These are phyloP conservation scores for Cladobotryum mycophilum DNA, from an alignment of 2,329 filamentous ascomycete species.

Conservation along the genomic window DNA sequence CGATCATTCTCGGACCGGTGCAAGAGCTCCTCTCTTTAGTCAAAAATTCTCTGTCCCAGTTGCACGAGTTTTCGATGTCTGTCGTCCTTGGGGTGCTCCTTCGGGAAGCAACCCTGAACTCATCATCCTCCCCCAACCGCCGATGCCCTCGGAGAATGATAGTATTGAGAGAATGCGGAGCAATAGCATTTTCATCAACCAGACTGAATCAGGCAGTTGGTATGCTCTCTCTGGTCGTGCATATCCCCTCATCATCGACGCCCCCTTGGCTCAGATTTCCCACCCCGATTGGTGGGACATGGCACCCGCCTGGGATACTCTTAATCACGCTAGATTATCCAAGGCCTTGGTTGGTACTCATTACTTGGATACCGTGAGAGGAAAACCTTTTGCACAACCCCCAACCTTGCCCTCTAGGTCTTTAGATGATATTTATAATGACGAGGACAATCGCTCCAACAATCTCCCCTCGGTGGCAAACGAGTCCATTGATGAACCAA, in stretches of 20 bases:
- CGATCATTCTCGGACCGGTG: conserved; percentile 53
- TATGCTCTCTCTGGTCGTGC: conserved; percentile 83
- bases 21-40: conserved; percentile 54
- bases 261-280: conserved; percentile 41
- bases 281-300: conserved; percentile 43
- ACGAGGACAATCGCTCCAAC: conserved; percentile 29
- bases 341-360: conserved; percentile 68
- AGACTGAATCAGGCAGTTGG: conserved; percentile 81
- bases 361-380: conserved; percentile 42
- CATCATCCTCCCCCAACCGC: conserved; percentile 79
- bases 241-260: conserved; percentile 79
- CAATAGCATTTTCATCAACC: conserved; percentile 75
- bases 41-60: conserved; percentile 71
- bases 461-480: conserved; percentile 20
- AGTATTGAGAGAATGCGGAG: conserved; percentile 46
- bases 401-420: conserved; percentile 32
- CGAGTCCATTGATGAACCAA: conserved; percentile 29
- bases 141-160: conserved; percentile 52
- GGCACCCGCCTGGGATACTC: conserved; percentile 32
- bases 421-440: conserved; percentile 22
- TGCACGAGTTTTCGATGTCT: conserved; percentile 82
- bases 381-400: conserved; percentile 27
- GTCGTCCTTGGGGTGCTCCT: conserved; percentile 61
- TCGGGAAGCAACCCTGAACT: conserved; percentile 65
- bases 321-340: conserved; percentile 43